Conservation (phyloP, 371 early-diverging fungal genomes). For the Rhizopus microsporus region DNA sequence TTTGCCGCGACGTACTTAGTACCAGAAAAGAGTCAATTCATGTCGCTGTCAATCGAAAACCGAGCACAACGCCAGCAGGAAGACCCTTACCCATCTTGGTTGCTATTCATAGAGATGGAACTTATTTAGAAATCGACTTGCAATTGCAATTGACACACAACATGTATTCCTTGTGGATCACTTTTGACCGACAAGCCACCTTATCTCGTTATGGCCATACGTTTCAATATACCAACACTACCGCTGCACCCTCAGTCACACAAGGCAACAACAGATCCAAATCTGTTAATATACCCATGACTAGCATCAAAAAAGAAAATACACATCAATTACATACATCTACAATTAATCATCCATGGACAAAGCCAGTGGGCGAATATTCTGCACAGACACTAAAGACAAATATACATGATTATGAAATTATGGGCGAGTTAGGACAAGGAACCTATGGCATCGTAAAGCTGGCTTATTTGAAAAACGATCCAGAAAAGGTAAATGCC, state of each 20-base stretch:
- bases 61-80: slow-evolving; percentile 2
- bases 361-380: slow-evolving; percentile 21
- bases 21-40: background rate
- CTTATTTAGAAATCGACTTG: slow-evolving; percentile 59
- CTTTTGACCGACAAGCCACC: slow-evolving; percentile 56
- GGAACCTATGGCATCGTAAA: slow-evolving; percentile 76
- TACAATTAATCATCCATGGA: background rate
- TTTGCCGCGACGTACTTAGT: slow-evolving; percentile 31
- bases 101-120: slow-evolving; percentile 68
- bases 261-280: slow-evolving; percentile 13
- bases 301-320: background rate
- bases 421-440: slow-evolving; percentile 67
- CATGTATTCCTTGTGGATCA: slow-evolving; percentile 57
- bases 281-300: slow-evolving; percentile 25
- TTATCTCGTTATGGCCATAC: slow-evolving; percentile 19
- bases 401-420: slow-evolving; percentile 60
- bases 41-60: slow-evolving; percentile 1
- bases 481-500: slow-evolving; percentile 42
- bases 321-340: background rate
- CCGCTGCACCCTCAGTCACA: background rate
- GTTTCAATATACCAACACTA: slow-evolving; percentile 1
- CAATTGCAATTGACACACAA: slow-evolving; percentile 57
- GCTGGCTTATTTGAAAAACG: slow-evolving; percentile 41
- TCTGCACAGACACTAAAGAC: slow-evolving; percentile 42
- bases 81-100: slow-evolving; percentile 49